These are phyloP conservation scores for Marvania coccoides DNA, from an alignment of 139 green algal genomes.

Conservation along the genomic window DNA sequence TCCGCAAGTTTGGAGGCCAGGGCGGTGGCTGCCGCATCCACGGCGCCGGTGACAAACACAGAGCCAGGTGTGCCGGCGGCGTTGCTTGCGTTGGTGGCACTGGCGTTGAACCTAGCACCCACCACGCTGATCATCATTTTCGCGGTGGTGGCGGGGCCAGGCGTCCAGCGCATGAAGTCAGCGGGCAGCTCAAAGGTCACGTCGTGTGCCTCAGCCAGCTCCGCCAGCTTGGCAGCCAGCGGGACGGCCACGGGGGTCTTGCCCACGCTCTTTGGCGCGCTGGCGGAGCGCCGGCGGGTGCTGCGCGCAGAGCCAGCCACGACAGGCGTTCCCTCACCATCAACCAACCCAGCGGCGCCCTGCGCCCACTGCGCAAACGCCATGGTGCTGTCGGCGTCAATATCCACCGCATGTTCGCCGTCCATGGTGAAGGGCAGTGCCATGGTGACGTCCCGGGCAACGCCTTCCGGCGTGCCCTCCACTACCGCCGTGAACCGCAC, in stretches of 20 bases:
- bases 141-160: too few relatives aligned
- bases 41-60: background rate
- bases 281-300: background rate
- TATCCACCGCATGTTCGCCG: slow-evolving; percentile 13
- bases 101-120: background rate
- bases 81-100: background rate
- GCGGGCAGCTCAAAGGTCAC: slow-evolving; percentile 21
- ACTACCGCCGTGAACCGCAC: slow-evolving; percentile 18
- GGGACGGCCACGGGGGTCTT: too few relatives aligned
- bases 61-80: slow-evolving; percentile 1
- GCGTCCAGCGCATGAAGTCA: slow-evolving; percentile 3
- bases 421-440: background rate
- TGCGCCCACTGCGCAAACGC: slow-evolving; percentile 36
- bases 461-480: slow-evolving; percentile 27
- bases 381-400: slow-evolving; percentile 33
- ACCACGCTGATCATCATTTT: too few relatives aligned
- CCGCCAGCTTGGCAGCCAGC: too few relatives aligned
- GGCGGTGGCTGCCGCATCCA: slow-evolving; percentile 9
- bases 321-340: slow-evolving; percentile 8
- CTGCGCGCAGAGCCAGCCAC: slow-evolving; percentile 14
- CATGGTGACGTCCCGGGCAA: slow-evolving; percentile 18
- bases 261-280: background rate
- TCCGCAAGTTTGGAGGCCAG: slow-evolving; percentile 20
- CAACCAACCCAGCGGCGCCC: background rate
- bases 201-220: slow-evolving; percentile 7